phyloP scores from a whole-genome alignment of 148 eudicot species.

The Tetragonia tetragonoides region DNA sequence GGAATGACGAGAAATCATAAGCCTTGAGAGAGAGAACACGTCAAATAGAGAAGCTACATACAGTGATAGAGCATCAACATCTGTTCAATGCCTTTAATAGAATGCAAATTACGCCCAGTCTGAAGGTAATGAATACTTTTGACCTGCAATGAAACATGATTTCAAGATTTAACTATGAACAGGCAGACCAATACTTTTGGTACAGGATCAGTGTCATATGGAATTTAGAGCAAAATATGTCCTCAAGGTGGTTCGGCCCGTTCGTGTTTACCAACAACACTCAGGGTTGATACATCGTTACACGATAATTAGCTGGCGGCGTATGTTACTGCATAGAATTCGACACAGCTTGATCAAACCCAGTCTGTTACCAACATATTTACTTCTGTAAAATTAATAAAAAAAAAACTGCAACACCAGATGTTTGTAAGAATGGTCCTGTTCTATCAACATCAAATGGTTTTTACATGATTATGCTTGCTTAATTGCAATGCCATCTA shows the following conservation, averaged over 20 bases:
- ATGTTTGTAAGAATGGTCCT: neutral
- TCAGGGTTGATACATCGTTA: neutral
- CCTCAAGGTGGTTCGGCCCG: no score
- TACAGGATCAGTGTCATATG: no score
- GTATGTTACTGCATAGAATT: neutral
- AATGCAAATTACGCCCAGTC: neutral
- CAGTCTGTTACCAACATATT: neutral
- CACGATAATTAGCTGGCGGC: neutral
- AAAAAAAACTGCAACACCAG: no score
- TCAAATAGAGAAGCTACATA: slow-evolving; percentile 9
- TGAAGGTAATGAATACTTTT: no score
- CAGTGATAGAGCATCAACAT: no score
- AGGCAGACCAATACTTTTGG: no score
- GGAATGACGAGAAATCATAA: slow-evolving; percentile 11
- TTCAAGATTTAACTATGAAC: no score
- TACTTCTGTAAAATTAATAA: neutral
- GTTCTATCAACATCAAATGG: neutral
- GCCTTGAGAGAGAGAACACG: neutral
- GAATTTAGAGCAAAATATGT: no score
- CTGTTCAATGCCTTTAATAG: no score
- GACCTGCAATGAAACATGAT: no score
- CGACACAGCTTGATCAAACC: neutral
- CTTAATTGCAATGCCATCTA: neutral
- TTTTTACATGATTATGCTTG: slow-evolving; percentile 9
- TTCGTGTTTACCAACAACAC: neutral